Evolutionary conservation across 306 rosid genomes (phyloP).

Genomic region (Vicia sativa): DNA sequence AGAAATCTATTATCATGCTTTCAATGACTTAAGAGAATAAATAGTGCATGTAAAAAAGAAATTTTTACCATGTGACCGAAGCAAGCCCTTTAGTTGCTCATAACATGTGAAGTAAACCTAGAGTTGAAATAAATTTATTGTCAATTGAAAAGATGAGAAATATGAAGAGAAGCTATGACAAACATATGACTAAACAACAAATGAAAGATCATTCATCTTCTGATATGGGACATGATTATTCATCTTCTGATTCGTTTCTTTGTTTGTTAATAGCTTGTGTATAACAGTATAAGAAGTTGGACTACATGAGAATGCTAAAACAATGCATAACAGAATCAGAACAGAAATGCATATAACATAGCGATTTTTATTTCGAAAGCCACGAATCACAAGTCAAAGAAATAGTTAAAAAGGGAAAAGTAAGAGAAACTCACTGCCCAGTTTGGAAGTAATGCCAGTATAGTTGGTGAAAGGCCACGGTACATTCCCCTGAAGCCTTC

Average conservation of each 20-base stretch:
- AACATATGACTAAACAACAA: conserved; percentile 14
- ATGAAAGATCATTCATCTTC: conserved; percentile 1
- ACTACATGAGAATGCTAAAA: conserved; percentile 18
- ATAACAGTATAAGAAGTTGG: conserved; percentile 17
- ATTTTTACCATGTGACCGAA: conserved; percentile 71
- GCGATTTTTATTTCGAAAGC: conserved; percentile 19
- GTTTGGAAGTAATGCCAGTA: conserved; percentile 92
- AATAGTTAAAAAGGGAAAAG: too few species aligned
- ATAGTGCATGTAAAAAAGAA: not conserved
- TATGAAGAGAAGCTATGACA: conserved; percentile 29
- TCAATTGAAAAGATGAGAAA: conserved; percentile 38
- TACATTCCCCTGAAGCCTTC: conserved; percentile 94
- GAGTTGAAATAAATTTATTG: conserved; percentile 40
- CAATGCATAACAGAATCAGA: conserved; percentile 16
- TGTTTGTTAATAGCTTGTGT: conserved; percentile 7
- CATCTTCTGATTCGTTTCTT: not conserved
- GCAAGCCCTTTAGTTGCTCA: conserved; percentile 74
- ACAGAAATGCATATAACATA: conserved; percentile 6
- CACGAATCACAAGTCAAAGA: conserved; percentile 13
- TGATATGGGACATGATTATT: conserved; percentile 7
- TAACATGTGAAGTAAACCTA: conserved; percentile 94
- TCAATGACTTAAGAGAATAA: conserved; percentile 31
- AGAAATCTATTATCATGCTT: not conserved
- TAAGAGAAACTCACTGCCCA: conserved; percentile 96
- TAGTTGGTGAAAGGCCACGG: conserved; percentile 94